A percentile compares a stretch with the other conserved stretches of the same genome.
Conservation (phyloP, 2,329 filamentous ascomycete species). For the Ceratocystis harringtonii region DNA sequence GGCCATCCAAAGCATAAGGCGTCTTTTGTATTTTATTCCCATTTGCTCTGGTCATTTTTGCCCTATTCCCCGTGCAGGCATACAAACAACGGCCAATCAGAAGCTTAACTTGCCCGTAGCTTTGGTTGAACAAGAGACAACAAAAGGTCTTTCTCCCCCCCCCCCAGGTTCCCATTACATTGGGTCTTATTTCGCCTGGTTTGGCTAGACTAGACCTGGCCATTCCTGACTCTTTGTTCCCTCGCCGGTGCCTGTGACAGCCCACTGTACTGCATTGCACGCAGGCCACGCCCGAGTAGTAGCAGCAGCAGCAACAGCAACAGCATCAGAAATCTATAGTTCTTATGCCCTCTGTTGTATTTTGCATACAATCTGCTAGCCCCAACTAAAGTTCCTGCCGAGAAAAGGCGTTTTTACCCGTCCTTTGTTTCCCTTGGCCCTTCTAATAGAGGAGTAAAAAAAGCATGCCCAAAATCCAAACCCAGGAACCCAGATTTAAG, state of each 20-base stretch:
- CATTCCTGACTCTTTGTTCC: not conserved
- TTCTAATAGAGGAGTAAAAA: not conserved
- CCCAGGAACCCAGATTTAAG: constrained; percentile 4
- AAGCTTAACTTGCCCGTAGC: not conserved
- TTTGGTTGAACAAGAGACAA: not conserved
- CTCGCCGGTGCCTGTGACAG: not conserved
- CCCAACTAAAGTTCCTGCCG: constrained; percentile 1
- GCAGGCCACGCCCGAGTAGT: no score
- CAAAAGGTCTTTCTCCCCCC: not conserved
- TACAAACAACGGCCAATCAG: not conserved
- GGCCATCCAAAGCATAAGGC: not conserved
- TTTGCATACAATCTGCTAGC: not conserved
- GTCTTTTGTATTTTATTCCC: not conserved
- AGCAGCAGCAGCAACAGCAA: no score
- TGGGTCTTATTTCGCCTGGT: not conserved
- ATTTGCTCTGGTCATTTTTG: not conserved
- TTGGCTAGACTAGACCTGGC: not conserved
- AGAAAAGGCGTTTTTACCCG: not conserved
- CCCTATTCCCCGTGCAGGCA: not conserved
- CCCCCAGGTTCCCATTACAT: not conserved
- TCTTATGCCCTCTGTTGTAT: not conserved
- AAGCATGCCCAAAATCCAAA: not conserved
- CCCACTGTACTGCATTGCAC: not conserved
- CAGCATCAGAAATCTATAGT: no score
- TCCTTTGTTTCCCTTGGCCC: not conserved